A percentile compares a stretch with the other conserved stretches of the same genome.
phyloP scores from a whole-genome alignment of 1,139 yeast genomes.

The Candida dubliniensis region DNA sequence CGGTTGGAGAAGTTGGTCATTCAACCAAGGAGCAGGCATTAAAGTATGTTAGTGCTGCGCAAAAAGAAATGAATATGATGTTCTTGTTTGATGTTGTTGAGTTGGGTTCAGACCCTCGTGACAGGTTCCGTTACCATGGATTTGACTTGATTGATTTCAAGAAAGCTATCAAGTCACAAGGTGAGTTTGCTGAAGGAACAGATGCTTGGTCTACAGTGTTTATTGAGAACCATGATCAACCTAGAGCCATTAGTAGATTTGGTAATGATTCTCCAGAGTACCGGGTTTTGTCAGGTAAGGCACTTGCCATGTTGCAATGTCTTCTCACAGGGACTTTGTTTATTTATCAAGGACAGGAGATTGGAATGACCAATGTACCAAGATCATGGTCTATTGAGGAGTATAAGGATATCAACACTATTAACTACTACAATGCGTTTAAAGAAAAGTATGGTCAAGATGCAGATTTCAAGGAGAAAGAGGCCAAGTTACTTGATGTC shows the following conservation, averaged over 20 bases:
- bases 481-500: constrained; percentile 27
- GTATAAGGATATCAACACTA: constrained; percentile 50
- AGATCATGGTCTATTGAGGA: constrained; percentile 47
- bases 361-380: constrained; percentile 53
- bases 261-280: constrained; percentile 41
- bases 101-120: constrained; percentile 36
- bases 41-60: constrained; percentile 48
- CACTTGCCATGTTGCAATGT: constrained; percentile 45
- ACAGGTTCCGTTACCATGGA: constrained; percentile 33
- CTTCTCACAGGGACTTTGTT: constrained; percentile 56
- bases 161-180: constrained; percentile 31
- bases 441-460: constrained; percentile 28
- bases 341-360: constrained; percentile 61
- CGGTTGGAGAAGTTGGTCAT: constrained; percentile 56
- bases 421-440: constrained; percentile 40
- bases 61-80: constrained; percentile 51
- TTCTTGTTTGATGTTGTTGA: constrained; percentile 50
- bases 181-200: constrained; percentile 42
- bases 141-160: constrained; percentile 44
- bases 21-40: constrained; percentile 42
- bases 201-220: constrained; percentile 59
- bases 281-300: constrained; percentile 41
- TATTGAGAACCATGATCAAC: constrained; percentile 59
- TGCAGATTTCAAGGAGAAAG: constrained; percentile 22
- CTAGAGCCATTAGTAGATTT: constrained; percentile 52